phyloP scores from a whole-genome alignment of 225 moss, liverwort and hornwort genomes.

The Sphagnum tenellum region DNA sequence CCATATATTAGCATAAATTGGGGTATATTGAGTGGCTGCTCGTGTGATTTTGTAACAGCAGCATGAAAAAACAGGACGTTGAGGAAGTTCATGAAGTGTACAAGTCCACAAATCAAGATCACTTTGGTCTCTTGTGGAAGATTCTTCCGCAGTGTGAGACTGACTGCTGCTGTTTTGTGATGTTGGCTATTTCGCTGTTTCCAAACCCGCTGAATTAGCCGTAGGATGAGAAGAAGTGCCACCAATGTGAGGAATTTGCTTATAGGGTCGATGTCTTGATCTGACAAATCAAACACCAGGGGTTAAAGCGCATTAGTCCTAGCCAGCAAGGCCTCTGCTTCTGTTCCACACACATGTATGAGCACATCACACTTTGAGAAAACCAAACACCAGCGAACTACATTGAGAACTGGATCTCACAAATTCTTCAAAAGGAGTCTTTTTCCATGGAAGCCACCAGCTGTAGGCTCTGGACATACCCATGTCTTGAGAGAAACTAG shows the following conservation, averaged over 20 bases:
- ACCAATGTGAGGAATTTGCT: constrained; percentile 38
- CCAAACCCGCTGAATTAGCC: constrained; percentile 43
- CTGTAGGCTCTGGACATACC: too few relatives aligned
- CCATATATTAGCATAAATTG: background rate
- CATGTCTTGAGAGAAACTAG: too few relatives aligned
- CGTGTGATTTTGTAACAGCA: background rate
- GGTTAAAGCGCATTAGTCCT: constrained; percentile 9
- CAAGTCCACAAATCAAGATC: constrained; percentile 15
- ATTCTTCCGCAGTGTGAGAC: constrained; percentile 4
- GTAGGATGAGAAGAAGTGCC: constrained; percentile 30
- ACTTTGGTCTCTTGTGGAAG: constrained; percentile 16
- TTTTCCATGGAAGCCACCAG: too few relatives aligned
- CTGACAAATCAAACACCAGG: constrained; percentile 4
- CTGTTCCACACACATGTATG: background rate
- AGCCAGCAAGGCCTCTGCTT: constrained; percentile 29
- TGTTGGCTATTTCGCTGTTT: constrained; percentile 10
- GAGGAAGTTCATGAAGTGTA: constrained; percentile 30
- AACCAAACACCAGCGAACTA: too few relatives aligned
- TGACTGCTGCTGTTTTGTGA: background rate
- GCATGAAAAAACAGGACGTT: constrained; percentile 22
- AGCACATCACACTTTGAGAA: too few relatives aligned
- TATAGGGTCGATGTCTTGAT: constrained; percentile 18
- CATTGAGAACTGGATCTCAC: too few relatives aligned
- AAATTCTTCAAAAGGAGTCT: too few relatives aligned
- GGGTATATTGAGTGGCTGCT: background rate